Percentiles rank a stretch among this genome's conserved stretches.
Conservation (phyloP, 2,329 filamentous ascomycete species). For the Alternaria gansuensis region DNA sequence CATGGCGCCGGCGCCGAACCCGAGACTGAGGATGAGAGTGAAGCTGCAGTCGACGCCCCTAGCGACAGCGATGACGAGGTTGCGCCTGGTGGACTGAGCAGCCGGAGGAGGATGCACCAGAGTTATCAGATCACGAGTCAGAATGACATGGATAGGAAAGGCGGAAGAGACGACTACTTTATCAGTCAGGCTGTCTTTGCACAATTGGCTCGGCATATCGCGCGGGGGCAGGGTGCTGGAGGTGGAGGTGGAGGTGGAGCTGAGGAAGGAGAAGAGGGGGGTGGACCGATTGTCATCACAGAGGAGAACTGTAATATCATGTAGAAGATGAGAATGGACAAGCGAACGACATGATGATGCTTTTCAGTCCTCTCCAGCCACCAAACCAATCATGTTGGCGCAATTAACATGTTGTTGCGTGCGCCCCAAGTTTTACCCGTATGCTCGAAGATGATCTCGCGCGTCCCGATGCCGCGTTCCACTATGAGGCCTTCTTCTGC, state of each 20-base stretch:
- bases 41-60: constrained; percentile 17
- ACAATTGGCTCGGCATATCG: constrained; percentile 49
- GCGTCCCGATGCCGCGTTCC: neutral
- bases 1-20: constrained; percentile 12
- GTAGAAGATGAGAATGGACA: constrained; percentile 28
- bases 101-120: constrained; percentile 67
- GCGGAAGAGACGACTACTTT: constrained; percentile 65
- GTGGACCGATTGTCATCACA: constrained; percentile 38
- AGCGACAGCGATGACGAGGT: constrained; percentile 51
- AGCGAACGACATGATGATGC: neutral
- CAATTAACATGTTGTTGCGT: neutral
- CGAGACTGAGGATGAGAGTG: neutral
- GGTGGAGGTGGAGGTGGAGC: constrained; percentile 29
- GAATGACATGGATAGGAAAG: constrained; percentile 68
- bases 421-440: constrained; percentile 3
- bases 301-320: constrained; percentile 47
- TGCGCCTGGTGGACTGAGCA: constrained; percentile 60
- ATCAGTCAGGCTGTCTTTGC: constrained; percentile 58
- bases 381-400: neutral
- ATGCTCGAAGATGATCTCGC: neutral
- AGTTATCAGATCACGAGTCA: constrained; percentile 69
- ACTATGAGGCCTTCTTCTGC: constrained; percentile 77
- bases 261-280: constrained; percentile 36
- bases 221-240: constrained; percentile 31
- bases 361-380: neutral